Conservation (phyloP, 495 filamentous ascomycete genomes). For the Baudoinia panamericana region DNA sequence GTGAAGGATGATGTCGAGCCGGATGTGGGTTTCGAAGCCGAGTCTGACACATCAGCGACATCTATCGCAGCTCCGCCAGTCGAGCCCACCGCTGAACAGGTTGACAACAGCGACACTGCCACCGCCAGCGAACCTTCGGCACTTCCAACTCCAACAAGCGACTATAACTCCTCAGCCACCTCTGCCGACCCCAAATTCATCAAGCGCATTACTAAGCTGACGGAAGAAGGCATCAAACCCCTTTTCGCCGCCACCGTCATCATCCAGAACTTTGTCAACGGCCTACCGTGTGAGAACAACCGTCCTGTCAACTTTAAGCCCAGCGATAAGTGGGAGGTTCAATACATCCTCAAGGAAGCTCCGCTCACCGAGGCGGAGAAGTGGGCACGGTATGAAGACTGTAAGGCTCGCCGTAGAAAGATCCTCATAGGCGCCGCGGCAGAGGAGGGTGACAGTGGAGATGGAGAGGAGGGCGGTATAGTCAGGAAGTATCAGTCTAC, state of each 20-base stretch:
- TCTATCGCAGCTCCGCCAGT: too few relatives aligned
- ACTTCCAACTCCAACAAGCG: background rate
- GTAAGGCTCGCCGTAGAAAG: slow-evolving; percentile 39
- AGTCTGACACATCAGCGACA: too few relatives aligned
- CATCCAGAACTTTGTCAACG: slow-evolving; percentile 62
- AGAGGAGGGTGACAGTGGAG: slow-evolving; percentile 5
- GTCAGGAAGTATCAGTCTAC: slow-evolving; percentile 29
- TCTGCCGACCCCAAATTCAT: slow-evolving; percentile 21
- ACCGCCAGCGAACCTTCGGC: background rate
- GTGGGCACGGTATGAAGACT: slow-evolving; percentile 36
- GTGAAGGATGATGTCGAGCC: slow-evolving; percentile 15
- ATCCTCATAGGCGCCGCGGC: slow-evolving; percentile 22
- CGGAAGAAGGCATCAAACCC: slow-evolving; percentile 9
- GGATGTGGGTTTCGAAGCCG: slow-evolving; percentile 20
- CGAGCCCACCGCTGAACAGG: background rate
- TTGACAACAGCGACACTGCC: background rate
- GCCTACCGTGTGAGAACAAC: slow-evolving; percentile 34
- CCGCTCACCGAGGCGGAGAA: slow-evolving; percentile 18
- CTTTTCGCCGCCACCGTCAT: slow-evolving; percentile 56
- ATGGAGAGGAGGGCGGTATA: slow-evolving; percentile 24
- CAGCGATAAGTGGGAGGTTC: slow-evolving; percentile 54
- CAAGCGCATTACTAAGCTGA: slow-evolving; percentile 10
- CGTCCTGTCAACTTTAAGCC: slow-evolving; percentile 42
- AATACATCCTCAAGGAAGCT: slow-evolving; percentile 60
- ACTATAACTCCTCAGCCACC: slow-evolving; percentile 5